Percentiles rank a stretch among this genome's conserved stretches.
Evolutionary conservation across 1,284 basidiomycete genomes (phyloP).

Genomic region (Boletellus sp.): DNA sequence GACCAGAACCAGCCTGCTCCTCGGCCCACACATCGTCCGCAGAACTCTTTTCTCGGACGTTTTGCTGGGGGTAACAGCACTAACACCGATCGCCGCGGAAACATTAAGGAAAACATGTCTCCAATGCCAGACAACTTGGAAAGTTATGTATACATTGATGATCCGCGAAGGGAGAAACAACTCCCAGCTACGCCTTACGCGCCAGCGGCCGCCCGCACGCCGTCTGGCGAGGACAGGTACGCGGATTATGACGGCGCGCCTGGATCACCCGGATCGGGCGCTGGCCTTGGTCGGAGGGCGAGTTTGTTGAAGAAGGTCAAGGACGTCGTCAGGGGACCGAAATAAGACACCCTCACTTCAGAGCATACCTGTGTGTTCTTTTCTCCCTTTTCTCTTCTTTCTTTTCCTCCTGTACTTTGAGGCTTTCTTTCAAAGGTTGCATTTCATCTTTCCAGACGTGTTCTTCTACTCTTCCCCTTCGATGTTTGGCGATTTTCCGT

Average conservation of each 20-base stretch:
- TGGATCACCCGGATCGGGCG: conserved; percentile 35
- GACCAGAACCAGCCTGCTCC: conserved; percentile 35
- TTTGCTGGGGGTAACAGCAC: conserved; percentile 42
- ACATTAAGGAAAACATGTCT: conserved; percentile 32
- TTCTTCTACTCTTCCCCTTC: neutral
- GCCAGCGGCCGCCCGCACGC: conserved; percentile 24
- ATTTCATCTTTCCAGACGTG: neutral
- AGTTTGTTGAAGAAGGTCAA: conserved; percentile 78
- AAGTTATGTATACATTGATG: conserved; percentile 62
- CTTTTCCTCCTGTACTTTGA: conserved; percentile 1
- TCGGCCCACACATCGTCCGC: conserved; percentile 62
- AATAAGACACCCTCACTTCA: conserved; percentile 28
- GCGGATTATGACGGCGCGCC: conserved; percentile 51
- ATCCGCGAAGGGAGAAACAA: conserved; percentile 55
- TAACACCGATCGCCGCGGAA: conserved; percentile 27
- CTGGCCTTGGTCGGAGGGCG: conserved; percentile 63
- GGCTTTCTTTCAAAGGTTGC: conserved; percentile 8
- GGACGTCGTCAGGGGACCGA: conserved; percentile 59
- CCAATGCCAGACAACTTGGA: conserved; percentile 46
- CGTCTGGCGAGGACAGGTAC: conserved; percentile 33
- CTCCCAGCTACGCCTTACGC: conserved; percentile 53
- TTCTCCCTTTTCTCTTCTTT: neutral
- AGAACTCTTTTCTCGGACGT: conserved; percentile 75
- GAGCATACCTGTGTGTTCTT: conserved; percentile 7
- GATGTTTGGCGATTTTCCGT: conserved; percentile 1